These are phyloP conservation scores for Aspergillus calidoustus DNA, from an alignment of 2,329 filamentous ascomycete species.

Conservation along the genomic window DNA sequence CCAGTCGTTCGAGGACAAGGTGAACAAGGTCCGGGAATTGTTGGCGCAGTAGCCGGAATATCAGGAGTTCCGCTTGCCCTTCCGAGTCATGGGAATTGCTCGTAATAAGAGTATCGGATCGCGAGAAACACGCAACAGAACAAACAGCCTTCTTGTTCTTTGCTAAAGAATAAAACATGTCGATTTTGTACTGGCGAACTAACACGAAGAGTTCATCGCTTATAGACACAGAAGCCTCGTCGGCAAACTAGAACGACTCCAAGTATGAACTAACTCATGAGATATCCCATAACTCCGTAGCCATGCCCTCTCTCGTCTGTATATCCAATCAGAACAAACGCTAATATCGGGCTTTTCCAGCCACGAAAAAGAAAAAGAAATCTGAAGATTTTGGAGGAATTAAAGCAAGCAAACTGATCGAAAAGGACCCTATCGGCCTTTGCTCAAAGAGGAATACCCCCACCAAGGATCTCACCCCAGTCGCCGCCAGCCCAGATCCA, in stretches of 20 bases:
- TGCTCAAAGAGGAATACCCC: constrained; percentile 42
- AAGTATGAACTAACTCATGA: constrained; percentile 1
- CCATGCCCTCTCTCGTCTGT: constrained; percentile 11
- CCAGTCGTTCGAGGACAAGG: constrained; percentile 81
- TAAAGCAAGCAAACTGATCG: background rate
- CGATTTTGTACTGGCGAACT: constrained; percentile 5
- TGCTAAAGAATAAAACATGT: background rate
- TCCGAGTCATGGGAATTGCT: background rate
- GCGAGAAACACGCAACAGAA: background rate
- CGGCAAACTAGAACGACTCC: background rate
- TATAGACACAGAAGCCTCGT: constrained; percentile 1
- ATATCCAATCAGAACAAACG: constrained; percentile 12
- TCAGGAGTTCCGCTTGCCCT: background rate
- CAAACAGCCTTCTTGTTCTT: background rate
- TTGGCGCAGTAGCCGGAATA: constrained; percentile 40
- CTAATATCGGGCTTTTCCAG: background rate
- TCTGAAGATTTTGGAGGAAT: background rate
- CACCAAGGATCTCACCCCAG: constrained; percentile 46
- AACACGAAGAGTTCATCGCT: constrained; percentile 1
- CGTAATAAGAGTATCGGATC: background rate
- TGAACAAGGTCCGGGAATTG: constrained; percentile 62
- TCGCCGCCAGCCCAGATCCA: constrained; percentile 52
- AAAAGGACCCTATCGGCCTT: background rate
- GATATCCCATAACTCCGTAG: constrained; percentile 13
- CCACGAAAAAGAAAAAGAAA: background rate